Base-by-base conservation (phyloP, 179 eudicot genomes). In the Amaranthus tricolor region DNA sequence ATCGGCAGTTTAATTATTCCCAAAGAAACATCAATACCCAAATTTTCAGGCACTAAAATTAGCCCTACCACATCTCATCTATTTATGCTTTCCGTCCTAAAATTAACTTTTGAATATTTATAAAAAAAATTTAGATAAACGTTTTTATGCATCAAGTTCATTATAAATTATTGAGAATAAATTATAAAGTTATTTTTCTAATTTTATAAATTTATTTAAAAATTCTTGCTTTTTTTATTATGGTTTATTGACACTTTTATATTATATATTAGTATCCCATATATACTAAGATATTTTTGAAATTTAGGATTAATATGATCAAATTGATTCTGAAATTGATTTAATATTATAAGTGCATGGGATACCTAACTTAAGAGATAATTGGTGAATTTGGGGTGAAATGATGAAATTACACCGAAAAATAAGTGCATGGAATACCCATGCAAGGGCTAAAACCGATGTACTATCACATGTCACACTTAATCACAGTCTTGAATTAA, bases 391-490 rank as follows among this genome's bases (percentile, higher is more conserved):
- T 31, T 31, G 40, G 40, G 40, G 40, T 31, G 40, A 31, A 31
- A 31, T 31, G 40, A 31, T 31, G 40, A 31, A 31, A 31, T 40
- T 19, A 70, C 68, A 14, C 16, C 5, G 24, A 21, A 6, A 45
- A 54, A 9, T 16, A 53, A 50, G 14, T 75, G 78, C 78, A 66
- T 66, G 72, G 68, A 59, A 76, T 76, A 56, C 78, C 74, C 82
- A 71, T 58, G 82, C 79, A 76, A 48, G 16, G 14, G 71, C 31
- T 43, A 52, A 58, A 78, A 73, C 62, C 77, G 77, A 76, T 62
- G 83, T 80, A 77, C 5, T 53, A 65, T 67, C 83, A 80, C 83
- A 77, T 80, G 83, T 74, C 57, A 4, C 51, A 60, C 65, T 68
- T 62, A 59, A 55, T 13, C 62, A 62, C 43, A 0, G 20, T 40